These are phyloP conservation scores for Diaporthe velutina DNA, from an alignment of 2,329 filamentous ascomycete species.

Conservation along the genomic window DNA sequence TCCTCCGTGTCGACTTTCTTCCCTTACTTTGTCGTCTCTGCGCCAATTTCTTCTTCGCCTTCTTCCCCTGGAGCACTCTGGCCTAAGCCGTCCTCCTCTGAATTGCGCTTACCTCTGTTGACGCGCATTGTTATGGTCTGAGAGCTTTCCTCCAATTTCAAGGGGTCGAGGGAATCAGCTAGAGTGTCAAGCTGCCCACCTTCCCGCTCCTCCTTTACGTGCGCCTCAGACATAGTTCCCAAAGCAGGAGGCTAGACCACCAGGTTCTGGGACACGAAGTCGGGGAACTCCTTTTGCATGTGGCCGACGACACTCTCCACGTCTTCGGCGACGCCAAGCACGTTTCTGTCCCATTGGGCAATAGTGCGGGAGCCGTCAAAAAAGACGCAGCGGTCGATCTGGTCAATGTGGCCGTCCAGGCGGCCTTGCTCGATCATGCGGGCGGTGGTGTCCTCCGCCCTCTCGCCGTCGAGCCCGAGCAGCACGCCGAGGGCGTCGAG, in stretches of 20 bases:
- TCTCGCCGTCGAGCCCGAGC: constrained; percentile 82
- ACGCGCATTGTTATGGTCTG: background rate
- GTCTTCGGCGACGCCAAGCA: constrained; percentile 88
- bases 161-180: background rate
- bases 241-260: constrained; percentile 32
- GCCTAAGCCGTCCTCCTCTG: background rate
- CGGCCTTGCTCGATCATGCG: constrained; percentile 97
- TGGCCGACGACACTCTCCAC: constrained; percentile 88
- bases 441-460: constrained; percentile 91
- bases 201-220: background rate
- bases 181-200: background rate
- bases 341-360: constrained; percentile 89
- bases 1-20: background rate
- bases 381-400: constrained; percentile 89
- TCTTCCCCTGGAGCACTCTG: background rate
- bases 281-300: constrained; percentile 85
- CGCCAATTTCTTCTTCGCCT: too few relatives aligned
- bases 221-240: too few relatives aligned
- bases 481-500: constrained; percentile 82
- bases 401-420: constrained; percentile 89
- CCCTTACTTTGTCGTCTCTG: background rate
- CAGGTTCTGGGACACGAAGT: constrained; percentile 46
- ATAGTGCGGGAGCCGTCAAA: constrained; percentile 85
- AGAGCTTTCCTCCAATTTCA: too few relatives aligned
- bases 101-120: background rate